Base-by-base conservation (phyloP, 495 filamentous ascomycete genomes). In the Penicillium steckii region DNA sequence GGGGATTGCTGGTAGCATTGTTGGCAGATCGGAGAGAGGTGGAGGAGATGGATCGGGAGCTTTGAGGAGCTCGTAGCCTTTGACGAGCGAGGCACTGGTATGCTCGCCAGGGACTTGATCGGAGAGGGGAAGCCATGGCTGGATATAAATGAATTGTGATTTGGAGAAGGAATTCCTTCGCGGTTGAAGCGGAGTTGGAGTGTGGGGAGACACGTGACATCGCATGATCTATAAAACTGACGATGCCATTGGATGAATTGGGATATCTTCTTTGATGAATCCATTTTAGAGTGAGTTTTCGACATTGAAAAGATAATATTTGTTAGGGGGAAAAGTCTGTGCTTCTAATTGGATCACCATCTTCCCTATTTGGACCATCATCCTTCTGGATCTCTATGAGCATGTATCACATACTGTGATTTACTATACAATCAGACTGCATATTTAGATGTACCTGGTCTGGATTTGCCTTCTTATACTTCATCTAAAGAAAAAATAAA, bases 11-110 rank as follows among this genome's bases (percentile, higher is more conserved):
- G 44, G 27, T 32, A n/a, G 43, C 51, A 56, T 66, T n/a, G 44
- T 48, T 58, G 46, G 30, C 22, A 33, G 59, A 54, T 48, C 66
- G 66, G 57, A 69, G 55, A 27, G 49, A 29, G 42, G 57, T 60
- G 8, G 64, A 67, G 30, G 69, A 68, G 44, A 74, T 29, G 46
- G 62, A 51, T 1, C 65, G 64, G 48, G 50, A 24, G 40, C 23
- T 44, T 8, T 45, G 40, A 15, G 48, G 50, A 8, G 56, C 37
- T 17, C 52, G 57, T 32, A 65, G 46, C 37, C 55, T 55, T 47
- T 65, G 63, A 22, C 63, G 64, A 29, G 57, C 52, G 40, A 75
- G 48, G 44, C 65, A 63, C 52, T 72, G 69, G 64, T 65, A 72
- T 46, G 60, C 55, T 25, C 67, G 68, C 62, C 59, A 66, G 48